Evolutionary conservation across 495 filamentous ascomycete genomes (phyloP).

Genomic region (Aspergillus sparsus): DNA sequence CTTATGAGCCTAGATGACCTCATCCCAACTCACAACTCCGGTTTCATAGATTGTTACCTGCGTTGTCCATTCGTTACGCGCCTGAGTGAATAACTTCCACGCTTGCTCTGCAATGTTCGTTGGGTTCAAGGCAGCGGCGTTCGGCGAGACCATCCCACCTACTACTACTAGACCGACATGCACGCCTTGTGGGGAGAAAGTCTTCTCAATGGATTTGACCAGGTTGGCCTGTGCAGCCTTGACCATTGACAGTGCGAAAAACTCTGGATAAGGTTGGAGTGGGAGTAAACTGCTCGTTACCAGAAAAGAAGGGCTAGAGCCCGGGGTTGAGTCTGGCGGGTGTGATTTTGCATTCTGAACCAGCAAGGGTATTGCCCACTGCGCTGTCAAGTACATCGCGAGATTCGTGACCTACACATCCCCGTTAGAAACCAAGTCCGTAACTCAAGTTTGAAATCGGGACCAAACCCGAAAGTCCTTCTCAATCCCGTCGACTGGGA

Average conservation of each 20-base stretch:
- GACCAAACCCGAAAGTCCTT: constrained; percentile 6
- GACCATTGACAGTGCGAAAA: constrained; percentile 9
- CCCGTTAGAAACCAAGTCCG: neutral
- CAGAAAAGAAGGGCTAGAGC: neutral
- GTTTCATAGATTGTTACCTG: constrained; percentile 8
- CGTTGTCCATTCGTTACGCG: constrained; percentile 1
- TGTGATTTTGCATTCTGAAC: neutral
- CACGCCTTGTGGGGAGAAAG: constrained; percentile 1
- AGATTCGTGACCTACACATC: constrained; percentile 1
- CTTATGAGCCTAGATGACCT: too few relatives aligned
- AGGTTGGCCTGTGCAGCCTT: constrained; percentile 14
- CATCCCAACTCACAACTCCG: neutral
- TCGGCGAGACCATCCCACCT: constrained; percentile 1
- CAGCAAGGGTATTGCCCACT: constrained; percentile 9
- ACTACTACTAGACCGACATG: constrained; percentile 9
- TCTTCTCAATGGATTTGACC: constrained; percentile 7
- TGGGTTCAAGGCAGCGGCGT: constrained; percentile 3
- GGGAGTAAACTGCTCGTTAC: constrained; percentile 12
- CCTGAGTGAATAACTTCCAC: constrained; percentile 8
- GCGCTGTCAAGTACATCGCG: constrained; percentile 4
- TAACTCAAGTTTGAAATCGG: too few relatives aligned
- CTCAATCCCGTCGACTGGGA: constrained; percentile 4
- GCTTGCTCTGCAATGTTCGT: constrained; percentile 10
- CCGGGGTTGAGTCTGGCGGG: neutral
- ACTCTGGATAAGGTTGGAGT: neutral